Conservation (phyloP, 768 basidiomycete species). For the Pisolithus orientalis region DNA sequence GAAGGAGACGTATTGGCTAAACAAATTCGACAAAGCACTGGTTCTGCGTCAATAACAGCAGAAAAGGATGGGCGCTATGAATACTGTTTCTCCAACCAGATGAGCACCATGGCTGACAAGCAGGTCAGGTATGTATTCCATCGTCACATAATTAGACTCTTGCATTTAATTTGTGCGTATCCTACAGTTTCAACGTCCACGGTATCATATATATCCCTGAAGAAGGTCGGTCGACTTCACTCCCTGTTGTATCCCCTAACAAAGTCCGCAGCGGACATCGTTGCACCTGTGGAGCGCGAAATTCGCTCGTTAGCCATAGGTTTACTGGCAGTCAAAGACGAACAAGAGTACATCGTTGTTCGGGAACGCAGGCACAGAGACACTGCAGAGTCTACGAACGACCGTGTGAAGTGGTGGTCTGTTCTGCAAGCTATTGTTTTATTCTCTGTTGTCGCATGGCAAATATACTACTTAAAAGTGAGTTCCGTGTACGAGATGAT, state of each 20-base stretch:
- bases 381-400: slow-evolving; percentile 89
- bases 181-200: slow-evolving; percentile 89
- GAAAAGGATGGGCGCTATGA: slow-evolving; percentile 82
- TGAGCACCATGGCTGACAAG: slow-evolving; percentile 96
- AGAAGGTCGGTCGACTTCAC: slow-evolving; percentile 50
- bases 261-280: slow-evolving; percentile 50
- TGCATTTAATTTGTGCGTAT: background rate
- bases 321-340: slow-evolving; percentile 88
- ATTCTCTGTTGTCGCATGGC: slow-evolving; percentile 91
- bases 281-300: slow-evolving; percentile 95
- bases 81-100: slow-evolving; percentile 98
- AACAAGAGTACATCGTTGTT: slow-evolving; percentile 97
- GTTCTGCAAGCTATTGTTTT: slow-evolving; percentile 84
- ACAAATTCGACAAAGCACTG: slow-evolving; percentile 83
- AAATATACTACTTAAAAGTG: slow-evolving; percentile 94
- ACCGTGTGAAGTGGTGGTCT: slow-evolving; percentile 99
- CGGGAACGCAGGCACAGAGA: slow-evolving; percentile 90
- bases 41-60: slow-evolving; percentile 82
- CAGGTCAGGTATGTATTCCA: slow-evolving; percentile 62
- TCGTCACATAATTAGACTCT: background rate
- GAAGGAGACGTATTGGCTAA: slow-evolving; percentile 60
- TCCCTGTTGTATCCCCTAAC: background rate
- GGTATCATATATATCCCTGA: slow-evolving; percentile 92
- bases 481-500: slow-evolving; percentile 7
- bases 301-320: slow-evolving; percentile 80